A percentile compares a stretch with the other conserved stretches of the same genome.
Evolutionary conservation across 1,284 basidiomycete genomes (phyloP).

Genomic region (Neonothopanus nambi): DNA sequence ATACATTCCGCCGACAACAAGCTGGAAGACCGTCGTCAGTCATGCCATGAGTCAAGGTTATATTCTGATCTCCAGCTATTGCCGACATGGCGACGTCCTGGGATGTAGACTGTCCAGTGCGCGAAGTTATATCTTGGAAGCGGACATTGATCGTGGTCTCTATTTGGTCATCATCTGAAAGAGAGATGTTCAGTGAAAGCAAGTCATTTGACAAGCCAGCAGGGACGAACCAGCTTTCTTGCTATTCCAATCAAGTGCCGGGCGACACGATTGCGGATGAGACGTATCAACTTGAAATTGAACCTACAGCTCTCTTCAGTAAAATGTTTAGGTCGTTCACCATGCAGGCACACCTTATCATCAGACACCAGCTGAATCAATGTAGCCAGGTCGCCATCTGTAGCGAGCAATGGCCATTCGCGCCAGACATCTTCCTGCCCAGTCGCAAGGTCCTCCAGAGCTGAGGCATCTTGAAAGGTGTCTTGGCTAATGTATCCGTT

Average conservation of each 20-base stretch:
- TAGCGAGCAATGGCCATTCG: constrained; percentile 71
- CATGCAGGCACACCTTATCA: constrained; percentile 45
- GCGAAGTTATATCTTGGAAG: constrained; percentile 32
- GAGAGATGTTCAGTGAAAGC: not conserved
- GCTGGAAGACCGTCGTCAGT: constrained; percentile 44
- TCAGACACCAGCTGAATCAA: constrained; percentile 72
- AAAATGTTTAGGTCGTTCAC: constrained; percentile 10
- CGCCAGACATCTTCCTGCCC: constrained; percentile 52
- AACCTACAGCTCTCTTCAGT: constrained; percentile 40
- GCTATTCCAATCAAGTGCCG: constrained; percentile 74
- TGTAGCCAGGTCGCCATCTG: constrained; percentile 74
- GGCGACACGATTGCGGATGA: constrained; percentile 52
- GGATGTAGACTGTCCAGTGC: not conserved
- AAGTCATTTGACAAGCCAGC: not conserved
- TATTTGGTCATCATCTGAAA: constrained; percentile 77
- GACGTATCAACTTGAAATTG: constrained; percentile 68
- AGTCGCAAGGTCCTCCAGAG: constrained; percentile 56
- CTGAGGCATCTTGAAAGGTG: constrained; percentile 66
- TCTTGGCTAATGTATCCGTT: constrained; percentile 65
- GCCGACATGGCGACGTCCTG: not conserved
- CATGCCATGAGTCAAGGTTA: constrained; percentile 40
- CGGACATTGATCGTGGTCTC: constrained; percentile 62
- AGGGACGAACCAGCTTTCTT: constrained; percentile 70
- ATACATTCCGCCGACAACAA: constrained; percentile 47
- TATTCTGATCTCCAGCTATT: constrained; percentile 23